A percentile compares a stretch with the other conserved stretches of the same genome.
Conservation (phyloP, 2,329 filamentous ascomycete species). For the Ilyonectria sp. region DNA sequence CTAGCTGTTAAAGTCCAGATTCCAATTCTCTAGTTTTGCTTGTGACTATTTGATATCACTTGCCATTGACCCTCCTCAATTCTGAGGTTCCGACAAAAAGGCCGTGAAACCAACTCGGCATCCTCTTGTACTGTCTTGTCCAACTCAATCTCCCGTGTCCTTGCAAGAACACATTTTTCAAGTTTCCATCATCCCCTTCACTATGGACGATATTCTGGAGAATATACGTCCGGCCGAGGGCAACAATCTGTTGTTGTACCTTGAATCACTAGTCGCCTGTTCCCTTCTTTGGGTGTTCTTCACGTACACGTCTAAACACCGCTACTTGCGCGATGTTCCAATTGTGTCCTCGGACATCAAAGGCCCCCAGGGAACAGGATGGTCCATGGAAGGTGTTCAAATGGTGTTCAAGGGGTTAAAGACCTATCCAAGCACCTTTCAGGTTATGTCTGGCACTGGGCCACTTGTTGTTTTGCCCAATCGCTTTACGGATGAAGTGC, state of each 20-base stretch:
- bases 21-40: too few species aligned
- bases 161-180: too few species aligned
- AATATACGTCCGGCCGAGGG: not conserved
- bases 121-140: too few species aligned
- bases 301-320: slow-evolving; percentile 4
- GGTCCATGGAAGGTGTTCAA: slow-evolving; percentile 14
- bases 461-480: slow-evolving; percentile 10
- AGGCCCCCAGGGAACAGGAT: slow-evolving; percentile 1
- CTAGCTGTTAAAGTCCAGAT: too few species aligned
- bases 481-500: slow-evolving; percentile 8
- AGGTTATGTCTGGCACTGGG: slow-evolving; percentile 14
- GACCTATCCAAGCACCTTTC: not conserved
- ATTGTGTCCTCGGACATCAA: not conserved
- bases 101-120: too few species aligned
- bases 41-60: too few species aligned
- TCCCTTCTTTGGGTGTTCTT: not conserved
- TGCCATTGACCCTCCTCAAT: too few species aligned
- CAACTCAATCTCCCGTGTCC: too few species aligned
- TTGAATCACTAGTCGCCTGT: not conserved
- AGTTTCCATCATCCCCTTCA: too few species aligned
- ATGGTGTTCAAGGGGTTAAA: slow-evolving; percentile 5
- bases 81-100: too few species aligned
- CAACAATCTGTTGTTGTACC: not conserved
- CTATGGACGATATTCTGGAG: too few species aligned
- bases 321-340: not conserved